phyloP scores from a whole-genome alignment of 352 stramenopile species.

The Thalassiosira hispida region DNA sequence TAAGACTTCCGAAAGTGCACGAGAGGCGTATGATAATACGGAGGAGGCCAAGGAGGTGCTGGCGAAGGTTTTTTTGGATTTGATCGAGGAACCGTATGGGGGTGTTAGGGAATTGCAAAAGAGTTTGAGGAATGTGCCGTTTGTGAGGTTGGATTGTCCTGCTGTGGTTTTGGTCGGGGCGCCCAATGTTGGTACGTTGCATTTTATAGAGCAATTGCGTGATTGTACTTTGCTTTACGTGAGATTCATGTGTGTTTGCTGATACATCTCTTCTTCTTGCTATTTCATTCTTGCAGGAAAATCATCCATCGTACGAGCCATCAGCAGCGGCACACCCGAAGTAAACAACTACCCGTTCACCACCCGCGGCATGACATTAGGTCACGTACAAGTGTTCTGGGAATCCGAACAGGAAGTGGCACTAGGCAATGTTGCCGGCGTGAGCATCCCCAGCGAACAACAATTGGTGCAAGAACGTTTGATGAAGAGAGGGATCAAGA shows the following conservation, averaged over 20 bases:
- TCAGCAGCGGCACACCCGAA: slow-evolving; percentile 87
- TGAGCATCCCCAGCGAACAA: slow-evolving; percentile 37
- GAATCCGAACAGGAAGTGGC: slow-evolving; percentile 60
- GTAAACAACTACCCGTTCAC: slow-evolving; percentile 91
- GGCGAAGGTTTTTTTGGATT: slow-evolving; percentile 60
- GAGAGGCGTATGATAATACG: slow-evolving; percentile 59
- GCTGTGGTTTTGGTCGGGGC: slow-evolving; percentile 88
- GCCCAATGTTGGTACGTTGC: slow-evolving; percentile 85
- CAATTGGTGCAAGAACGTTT: slow-evolving; percentile 34
- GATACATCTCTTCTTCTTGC: background rate
- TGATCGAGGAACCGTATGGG: slow-evolving; percentile 53
- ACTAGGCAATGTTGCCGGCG: slow-evolving; percentile 45
- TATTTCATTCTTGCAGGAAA: slow-evolving; percentile 60
- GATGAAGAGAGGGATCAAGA: slow-evolving; percentile 36
- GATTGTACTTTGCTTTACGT: background rate
- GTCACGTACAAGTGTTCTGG: slow-evolving; percentile 86
- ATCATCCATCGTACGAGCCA: slow-evolving; percentile 85
- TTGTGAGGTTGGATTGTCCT: slow-evolving; percentile 84
- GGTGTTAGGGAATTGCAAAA: slow-evolving; percentile 72
- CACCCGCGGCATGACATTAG: slow-evolving; percentile 88
- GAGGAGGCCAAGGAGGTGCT: slow-evolving; percentile 64
- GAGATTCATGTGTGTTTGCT: too few species aligned
- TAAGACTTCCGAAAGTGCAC: slow-evolving; percentile 66
- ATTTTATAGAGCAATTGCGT: background rate
- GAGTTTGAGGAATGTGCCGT: slow-evolving; percentile 72